Evolutionary conservation across 2,329 filamentous ascomycete species (phyloP), one percentile per base, ranked within the genome.

Genomic region (Penicillium fuscoglaucum): DNA sequence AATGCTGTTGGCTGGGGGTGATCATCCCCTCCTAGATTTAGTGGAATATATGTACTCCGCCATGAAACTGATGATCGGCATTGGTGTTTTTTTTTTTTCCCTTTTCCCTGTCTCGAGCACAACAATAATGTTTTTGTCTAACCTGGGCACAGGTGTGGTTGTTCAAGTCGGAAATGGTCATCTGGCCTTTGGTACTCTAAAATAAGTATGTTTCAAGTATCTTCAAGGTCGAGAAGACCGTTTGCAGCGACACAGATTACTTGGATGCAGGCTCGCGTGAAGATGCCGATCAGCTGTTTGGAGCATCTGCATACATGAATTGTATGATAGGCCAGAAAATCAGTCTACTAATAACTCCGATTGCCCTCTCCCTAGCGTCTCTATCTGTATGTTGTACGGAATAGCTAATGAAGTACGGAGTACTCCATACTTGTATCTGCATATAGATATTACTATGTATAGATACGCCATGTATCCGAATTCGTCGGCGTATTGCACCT

Each of bases 1-100:
- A 54, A 58, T 49, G 50, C 21, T 44, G 46, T 35, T 43, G 37
- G 44, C 29, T 54, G 21, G 55, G 55, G 40, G 47, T 45, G 47
- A 43, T 54, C 35, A 48, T 48, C 55, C 41, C 40, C 51, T 46
- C 17, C 28, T 49, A 47, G 19, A 17, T 51, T 50, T 24, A 37
- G 31, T 56, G 46, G 21, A 46, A 28, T 45, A 26, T 26, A 26
- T 26, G 26, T 26, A 53, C 28, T 15, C 24, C 17, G 37, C 37
- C 39, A 44, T 41, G 41, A 31, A 39, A 35, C 52, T 29, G 44
- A 26, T 17, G 50, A 58, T 48, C 55, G 44, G 35, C 47, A 39
- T 4, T 35, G 35, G 17, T 13, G 31, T 33, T 33, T 13, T 6
- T 57, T 31, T 31, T 13, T 26, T 26, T 12, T 17, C 15, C 10